A percentile compares a stretch with the other conserved stretches of the same genome.
These are phyloP conservation scores for Rhynchosporium graminicola DNA, from an alignment of 2,329 filamentous ascomycete genomes.

Conservation along the genomic window DNA sequence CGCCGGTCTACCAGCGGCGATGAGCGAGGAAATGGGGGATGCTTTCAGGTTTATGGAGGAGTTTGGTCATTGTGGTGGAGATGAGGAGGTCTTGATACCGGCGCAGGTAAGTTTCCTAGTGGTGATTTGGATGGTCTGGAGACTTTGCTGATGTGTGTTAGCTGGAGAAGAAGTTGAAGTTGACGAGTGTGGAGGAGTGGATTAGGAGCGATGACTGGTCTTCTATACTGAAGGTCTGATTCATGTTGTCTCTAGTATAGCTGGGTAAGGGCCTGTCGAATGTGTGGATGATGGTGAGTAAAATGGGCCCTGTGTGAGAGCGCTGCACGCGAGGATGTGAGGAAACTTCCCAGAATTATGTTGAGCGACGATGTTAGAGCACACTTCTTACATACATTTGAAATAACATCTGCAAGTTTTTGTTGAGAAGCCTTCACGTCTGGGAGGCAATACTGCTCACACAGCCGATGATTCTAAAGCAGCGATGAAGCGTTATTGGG, in stretches of 20 bases:
- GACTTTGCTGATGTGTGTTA: slow-evolving; percentile 14
- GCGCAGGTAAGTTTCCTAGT: slow-evolving; percentile 24
- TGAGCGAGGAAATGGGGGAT: slow-evolving; percentile 37
- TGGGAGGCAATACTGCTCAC: no score
- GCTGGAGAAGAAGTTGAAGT: slow-evolving; percentile 28
- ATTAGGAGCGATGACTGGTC: slow-evolving; percentile 31
- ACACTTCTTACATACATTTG: no score
- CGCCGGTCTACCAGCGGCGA: slow-evolving; percentile 35
- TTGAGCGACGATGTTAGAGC: no score
- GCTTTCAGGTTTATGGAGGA: slow-evolving; percentile 41
- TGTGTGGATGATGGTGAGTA: no score
- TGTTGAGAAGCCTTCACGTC: no score
- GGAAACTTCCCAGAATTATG: no score
- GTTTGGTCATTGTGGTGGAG: slow-evolving; percentile 43
- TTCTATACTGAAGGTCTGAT: neutral
- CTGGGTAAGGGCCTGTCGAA: no score
- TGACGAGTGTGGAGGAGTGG: slow-evolving; percentile 28
- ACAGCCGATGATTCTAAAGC: no score
- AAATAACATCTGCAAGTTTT: no score
- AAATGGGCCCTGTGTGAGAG: no score
- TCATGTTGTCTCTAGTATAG: neutral
- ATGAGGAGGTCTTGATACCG: slow-evolving; percentile 33
- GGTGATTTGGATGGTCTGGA: neutral
- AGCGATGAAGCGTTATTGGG: no score
- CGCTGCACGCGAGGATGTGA: no score